Conservation (phyloP, 441 rosid species). For the Erodium texanum region DNA sequence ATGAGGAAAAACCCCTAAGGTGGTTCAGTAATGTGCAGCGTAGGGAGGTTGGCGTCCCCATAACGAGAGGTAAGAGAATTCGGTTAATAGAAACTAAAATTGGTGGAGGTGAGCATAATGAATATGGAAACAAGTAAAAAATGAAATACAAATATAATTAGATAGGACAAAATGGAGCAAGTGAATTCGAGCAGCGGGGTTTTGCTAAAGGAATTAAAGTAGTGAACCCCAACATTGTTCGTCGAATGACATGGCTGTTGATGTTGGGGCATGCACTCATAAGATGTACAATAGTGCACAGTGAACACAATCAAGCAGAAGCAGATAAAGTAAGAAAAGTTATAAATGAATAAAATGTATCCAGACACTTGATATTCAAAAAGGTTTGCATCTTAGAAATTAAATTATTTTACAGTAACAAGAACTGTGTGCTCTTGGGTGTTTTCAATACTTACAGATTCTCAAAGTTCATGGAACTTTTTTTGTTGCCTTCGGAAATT, state of each 20-base stretch:
- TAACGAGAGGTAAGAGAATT: background rate
- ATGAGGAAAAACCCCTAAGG: background rate
- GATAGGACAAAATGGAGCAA: background rate
- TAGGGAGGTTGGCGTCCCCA: background rate
- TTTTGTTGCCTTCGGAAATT: constrained; percentile 42
- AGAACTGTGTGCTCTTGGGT: background rate
- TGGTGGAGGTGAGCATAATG: background rate
- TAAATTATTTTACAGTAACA: background rate
- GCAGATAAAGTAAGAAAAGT: background rate
- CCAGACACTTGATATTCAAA: background rate
- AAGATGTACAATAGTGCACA: background rate
- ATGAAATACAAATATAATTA: background rate
- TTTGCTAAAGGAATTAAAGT: background rate
- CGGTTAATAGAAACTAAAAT: background rate
- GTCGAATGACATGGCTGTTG: background rate
- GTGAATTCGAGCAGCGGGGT: background rate
- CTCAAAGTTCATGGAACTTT: constrained; percentile 42
- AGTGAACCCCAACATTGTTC: background rate
- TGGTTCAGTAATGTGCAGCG: background rate
- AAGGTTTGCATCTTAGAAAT: background rate
- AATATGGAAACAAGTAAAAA: background rate
- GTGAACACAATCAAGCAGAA: background rate
- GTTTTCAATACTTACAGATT: constrained; percentile 47
- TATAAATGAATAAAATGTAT: background rate
- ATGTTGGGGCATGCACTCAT: background rate